Evolutionary conservation across 2,329 filamentous ascomycete species (phyloP).

Genomic region (Aspergillus novofumigatus): DNA sequence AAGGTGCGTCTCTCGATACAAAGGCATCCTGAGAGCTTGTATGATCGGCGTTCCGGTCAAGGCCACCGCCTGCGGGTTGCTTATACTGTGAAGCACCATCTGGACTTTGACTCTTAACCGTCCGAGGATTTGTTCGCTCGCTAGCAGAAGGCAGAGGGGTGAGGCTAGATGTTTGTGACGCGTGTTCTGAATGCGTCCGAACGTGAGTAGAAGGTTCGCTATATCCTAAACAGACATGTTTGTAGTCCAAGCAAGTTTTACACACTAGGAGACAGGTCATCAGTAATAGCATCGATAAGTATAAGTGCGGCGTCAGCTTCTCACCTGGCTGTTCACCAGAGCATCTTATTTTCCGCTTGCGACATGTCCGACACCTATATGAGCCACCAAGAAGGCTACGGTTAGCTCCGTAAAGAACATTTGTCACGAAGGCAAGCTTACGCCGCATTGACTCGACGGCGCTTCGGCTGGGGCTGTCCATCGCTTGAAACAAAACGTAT

Average conservation of each 20-base stretch:
- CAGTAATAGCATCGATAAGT: not conserved
- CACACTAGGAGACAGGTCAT: slow-evolving; percentile 43
- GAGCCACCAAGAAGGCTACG: not conserved
- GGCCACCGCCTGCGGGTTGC: slow-evolving; percentile 3
- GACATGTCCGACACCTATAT: slow-evolving; percentile 64
- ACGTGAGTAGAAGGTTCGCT: slow-evolving; percentile 43
- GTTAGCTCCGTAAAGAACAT: slow-evolving; percentile 6
- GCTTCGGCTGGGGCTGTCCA: slow-evolving; percentile 74
- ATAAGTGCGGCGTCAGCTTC: slow-evolving; percentile 1
- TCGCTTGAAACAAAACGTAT: slow-evolving; percentile 81
- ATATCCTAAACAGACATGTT: slow-evolving; percentile 66
- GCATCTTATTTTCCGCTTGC: slow-evolving; percentile 71
- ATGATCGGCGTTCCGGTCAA: slow-evolving; percentile 14
- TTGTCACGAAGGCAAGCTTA: slow-evolving; percentile 39
- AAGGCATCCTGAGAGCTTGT: slow-evolving; percentile 12
- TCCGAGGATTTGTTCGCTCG: slow-evolving; percentile 16
- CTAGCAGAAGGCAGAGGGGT: slow-evolving; percentile 13
- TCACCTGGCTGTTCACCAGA: slow-evolving; percentile 64
- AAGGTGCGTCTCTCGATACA: slow-evolving; percentile 13
- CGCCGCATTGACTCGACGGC: slow-evolving; percentile 74
- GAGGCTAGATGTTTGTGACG: slow-evolving; percentile 19
- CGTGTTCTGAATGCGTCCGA: slow-evolving; percentile 29
- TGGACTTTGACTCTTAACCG: slow-evolving; percentile 26
- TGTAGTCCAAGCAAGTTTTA: slow-evolving; percentile 68
- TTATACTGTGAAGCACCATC: slow-evolving; percentile 13